Base-by-base conservation (phyloP, 2,329 filamentous ascomycete genomes). In the Nemania sp. region DNA sequence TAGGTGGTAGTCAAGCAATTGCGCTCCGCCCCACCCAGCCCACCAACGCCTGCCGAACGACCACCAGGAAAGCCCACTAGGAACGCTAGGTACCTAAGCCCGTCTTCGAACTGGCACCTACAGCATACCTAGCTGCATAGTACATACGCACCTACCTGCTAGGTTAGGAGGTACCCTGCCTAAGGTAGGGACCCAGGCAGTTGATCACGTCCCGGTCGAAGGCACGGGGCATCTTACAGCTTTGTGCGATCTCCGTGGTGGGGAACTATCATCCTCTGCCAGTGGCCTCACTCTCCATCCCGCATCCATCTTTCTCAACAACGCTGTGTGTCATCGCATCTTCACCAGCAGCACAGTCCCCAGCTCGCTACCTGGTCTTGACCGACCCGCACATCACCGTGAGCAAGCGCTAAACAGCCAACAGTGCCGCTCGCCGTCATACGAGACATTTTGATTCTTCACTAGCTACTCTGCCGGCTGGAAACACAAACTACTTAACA, bases 371-470 rank as follows among this genome's bases (percentile, higher is more conserved):
- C 56, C 66, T 68, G 67, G 66, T 67, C 65, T 68, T 67, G 69
- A 69, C 69, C 69, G 68, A 68, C 69, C 67, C 65, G 67, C 68
- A 66, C 67, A 64, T 66, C 62, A 66, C 64, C 59, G 67, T 60
- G 70, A 73, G 71, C 71, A 73, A 73, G 71, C 71, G 73, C 70
- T 74, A 72, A 66, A 72, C 61, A 56, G 63, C 49, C 56, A 67
- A 34, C 62, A 59, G 64, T 68, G 63, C 68, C 64, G 66, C 65
- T 67, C 60, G 65, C 69, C 65, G 68, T 77, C 72, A 75, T 76
- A 78, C 76, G 73, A 78, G 76, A 77, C 74, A 75, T 76, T 75
- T 76, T 75, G 74, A 75, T 7, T 76, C 42, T 57, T 55, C 72
- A 67, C 73, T 71, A 69, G 69, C 71, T 73, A 65, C 68, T 61